Conservation (phyloP, 192 early-diverging fungal species). For the Coemansia sp. region DNA sequence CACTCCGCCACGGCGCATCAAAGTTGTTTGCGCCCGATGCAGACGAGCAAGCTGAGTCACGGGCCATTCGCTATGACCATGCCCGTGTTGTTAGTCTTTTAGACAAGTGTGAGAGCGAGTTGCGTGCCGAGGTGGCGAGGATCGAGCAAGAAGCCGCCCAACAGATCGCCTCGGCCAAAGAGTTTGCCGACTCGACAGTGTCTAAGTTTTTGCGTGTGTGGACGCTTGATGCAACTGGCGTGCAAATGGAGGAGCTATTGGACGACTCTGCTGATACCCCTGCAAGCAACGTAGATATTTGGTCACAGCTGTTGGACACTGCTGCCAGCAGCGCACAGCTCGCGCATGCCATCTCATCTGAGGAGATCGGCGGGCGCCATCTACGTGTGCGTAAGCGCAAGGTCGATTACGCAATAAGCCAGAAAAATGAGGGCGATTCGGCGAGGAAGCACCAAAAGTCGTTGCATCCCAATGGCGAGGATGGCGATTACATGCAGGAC, state of each 20-base stretch:
- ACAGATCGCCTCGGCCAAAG: neutral
- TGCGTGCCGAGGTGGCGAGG: conserved; percentile 9
- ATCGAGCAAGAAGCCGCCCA: neutral
- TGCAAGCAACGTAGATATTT: conserved; percentile 12
- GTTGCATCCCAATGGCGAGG: neutral
- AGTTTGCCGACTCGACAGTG: conserved; percentile 4
- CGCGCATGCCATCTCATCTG: neutral
- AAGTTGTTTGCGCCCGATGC: conserved; percentile 66
- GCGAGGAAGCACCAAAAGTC: neutral
- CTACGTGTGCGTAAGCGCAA: conserved; percentile 40
- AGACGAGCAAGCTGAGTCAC: conserved; percentile 54
- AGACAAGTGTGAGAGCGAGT: conserved; percentile 27
- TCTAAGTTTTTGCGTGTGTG: conserved; percentile 36
- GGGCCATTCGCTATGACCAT: conserved; percentile 28
- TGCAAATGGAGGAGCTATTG: neutral
- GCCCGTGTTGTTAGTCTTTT: conserved; percentile 14
- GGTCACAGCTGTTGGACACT: conserved; percentile 18
- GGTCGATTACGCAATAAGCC: conserved; percentile 20
- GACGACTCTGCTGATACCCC: neutral
- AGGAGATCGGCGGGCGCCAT: conserved; percentile 18
- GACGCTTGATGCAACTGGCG: conserved; percentile 13
- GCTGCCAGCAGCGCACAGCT: neutral
- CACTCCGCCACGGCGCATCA: conserved; percentile 90
- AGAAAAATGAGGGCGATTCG: neutral
- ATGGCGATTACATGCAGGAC: conserved; percentile 12